Evolutionary conservation across 2,329 filamentous ascomycete species (phyloP).

Genomic region (Dactylonectria macrodidyma): DNA sequence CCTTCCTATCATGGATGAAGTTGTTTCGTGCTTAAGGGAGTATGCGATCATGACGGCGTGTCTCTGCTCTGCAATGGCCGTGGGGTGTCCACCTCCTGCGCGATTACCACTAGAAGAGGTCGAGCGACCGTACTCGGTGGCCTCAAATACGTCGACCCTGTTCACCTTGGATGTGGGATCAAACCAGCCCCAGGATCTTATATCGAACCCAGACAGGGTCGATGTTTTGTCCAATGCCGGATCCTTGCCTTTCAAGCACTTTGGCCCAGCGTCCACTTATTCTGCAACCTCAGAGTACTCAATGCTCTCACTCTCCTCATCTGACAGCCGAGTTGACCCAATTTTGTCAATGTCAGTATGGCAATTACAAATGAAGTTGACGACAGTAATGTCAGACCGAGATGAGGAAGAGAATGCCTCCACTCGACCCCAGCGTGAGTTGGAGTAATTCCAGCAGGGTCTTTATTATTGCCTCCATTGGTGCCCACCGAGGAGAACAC

Average conservation of each 20-base stretch:
- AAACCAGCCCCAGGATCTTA: neutral
- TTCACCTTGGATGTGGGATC: too few relatives aligned
- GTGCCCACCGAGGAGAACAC: conserved; percentile 1
- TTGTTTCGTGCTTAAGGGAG: conserved; percentile 32
- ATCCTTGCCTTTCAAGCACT: conserved; percentile 12
- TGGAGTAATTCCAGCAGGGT: neutral
- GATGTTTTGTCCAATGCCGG: conserved; percentile 22
- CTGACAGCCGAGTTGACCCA: neutral
- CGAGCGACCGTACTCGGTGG: conserved; percentile 22
- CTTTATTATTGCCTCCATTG: neutral
- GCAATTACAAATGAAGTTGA: neutral
- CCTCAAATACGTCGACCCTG: neutral
- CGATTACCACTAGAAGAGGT: conserved; percentile 16
- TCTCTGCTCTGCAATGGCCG: conserved; percentile 26
- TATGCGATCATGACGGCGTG: conserved; percentile 28
- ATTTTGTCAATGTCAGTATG: neutral
- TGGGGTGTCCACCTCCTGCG: conserved; percentile 8
- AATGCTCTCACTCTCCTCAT: conserved; percentile 9
- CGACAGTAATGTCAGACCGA: neutral
- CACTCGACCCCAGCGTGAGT: conserved; percentile 1
- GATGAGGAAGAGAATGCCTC: conserved; percentile 7
- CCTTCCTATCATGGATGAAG: conserved; percentile 14
- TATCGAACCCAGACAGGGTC: neutral
- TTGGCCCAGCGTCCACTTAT: conserved; percentile 11
- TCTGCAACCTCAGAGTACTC: conserved; percentile 6